Evolutionary conservation across 306 rosid genomes (phyloP), one percentile per base, ranked within the genome.

Genomic region (Pachyrhizus erosus): DNA sequence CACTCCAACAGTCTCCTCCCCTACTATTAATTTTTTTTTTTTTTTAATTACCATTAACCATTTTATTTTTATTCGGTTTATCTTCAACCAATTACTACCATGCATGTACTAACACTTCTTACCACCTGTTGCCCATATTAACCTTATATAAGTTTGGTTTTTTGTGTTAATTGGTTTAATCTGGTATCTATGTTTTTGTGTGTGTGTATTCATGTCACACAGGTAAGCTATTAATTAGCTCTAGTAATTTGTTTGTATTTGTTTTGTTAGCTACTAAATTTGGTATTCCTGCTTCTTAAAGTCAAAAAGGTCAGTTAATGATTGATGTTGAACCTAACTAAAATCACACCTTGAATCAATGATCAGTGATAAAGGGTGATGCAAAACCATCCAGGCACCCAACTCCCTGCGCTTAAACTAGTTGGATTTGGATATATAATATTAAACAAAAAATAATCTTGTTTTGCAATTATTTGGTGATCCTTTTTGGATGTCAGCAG

Each of bases 231-330:
- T 51, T 67, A 66, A 78, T 48, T 58, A 58, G 20, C 26, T 20
- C 31, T 26, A 18, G 29, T 72, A 21, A 48, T 10, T 17, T 39
- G 54, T 15, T 37, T 48, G 39, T 34, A 20, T 31, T 75, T 48
- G 5, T 74, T 13, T 65, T 33, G 5, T 77, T 66, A 39, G 75
- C 54, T 51, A 39, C 69, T 79, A 67, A 23, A 37, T 68, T 79
- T 54, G 55, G 83, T 79, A 5, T 15, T 24, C 29, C 17, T 37
- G 0, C 31, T 9, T 3, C 51, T 27, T 34, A 23, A 45, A 31
- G 81, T 64, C 74, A 64, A 77, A 77, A 45, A 64, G 9, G 2
- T 9, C 10, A 57, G 7, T 65, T 10, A 33, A 51, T 78, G 46
- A 51, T 7, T 78, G 54, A 51, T 48, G 66, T 66, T 49, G 17